A percentile compares a stretch with the other conserved stretches of the same genome.
phyloP scores from a whole-genome alignment of 768 basidiomycete genomes.

The Leccinum subtestaceum region DNA sequence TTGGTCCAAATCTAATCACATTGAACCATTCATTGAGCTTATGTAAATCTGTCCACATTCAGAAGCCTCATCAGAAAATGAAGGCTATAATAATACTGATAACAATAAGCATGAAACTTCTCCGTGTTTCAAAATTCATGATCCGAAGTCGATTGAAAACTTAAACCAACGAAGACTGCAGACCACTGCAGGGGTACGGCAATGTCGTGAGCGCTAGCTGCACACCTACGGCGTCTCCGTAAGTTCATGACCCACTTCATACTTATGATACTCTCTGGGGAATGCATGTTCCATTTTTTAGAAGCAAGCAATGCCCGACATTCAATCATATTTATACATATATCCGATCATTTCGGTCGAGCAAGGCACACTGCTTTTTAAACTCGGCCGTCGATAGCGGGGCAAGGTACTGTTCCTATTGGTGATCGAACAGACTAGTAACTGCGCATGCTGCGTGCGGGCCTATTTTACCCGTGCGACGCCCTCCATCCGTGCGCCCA shows the following conservation, averaged over 20 bases:
- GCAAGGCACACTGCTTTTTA: background rate
- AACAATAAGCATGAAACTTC: conserved; percentile 27
- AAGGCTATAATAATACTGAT: conserved; percentile 8
- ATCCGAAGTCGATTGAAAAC: conserved; percentile 16
- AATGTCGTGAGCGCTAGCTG: conserved; percentile 17
- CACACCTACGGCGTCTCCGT: background rate
- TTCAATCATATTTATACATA: background rate
- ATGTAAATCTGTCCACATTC: conserved; percentile 13
- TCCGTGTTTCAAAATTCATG: conserved; percentile 28
- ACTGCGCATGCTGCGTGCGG: conserved; percentile 1
- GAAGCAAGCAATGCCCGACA: conserved; percentile 8
- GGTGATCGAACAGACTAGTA: background rate
- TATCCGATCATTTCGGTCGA: conserved; percentile 9
- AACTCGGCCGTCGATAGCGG: conserved; percentile 1
- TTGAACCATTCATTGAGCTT: conserved; percentile 7
- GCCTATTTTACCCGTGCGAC: background rate
- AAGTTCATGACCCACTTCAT: background rate
- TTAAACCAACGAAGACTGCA: conserved; percentile 3
- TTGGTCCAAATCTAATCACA: conserved; percentile 21
- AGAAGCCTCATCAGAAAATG: background rate
- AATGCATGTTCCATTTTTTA: conserved; percentile 20
- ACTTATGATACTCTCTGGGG: background rate
- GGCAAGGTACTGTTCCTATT: conserved; percentile 7
- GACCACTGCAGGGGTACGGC: conserved; percentile 14
- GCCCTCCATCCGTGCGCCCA: conserved; percentile 3